These are phyloP conservation scores for Usnea hakonensis DNA, from an alignment of 495 filamentous ascomycete species.

Conservation along the genomic window DNA sequence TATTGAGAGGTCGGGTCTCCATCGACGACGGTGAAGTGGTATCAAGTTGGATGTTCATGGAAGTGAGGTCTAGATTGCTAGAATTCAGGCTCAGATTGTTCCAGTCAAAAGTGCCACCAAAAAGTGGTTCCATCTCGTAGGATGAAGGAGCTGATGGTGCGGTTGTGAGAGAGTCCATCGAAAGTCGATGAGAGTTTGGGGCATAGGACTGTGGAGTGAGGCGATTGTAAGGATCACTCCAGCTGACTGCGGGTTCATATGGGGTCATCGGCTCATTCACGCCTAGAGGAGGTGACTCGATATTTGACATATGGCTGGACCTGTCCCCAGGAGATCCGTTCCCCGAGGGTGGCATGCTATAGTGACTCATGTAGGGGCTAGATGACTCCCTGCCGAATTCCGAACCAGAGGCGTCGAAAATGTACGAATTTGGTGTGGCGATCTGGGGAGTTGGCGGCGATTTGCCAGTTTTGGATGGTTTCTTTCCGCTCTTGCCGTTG, in stretches of 20 bases:
- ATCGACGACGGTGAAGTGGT: constrained; percentile 26
- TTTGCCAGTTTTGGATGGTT: constrained; percentile 30
- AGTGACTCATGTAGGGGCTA: constrained; percentile 14
- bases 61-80: constrained; percentile 29
- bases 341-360: constrained; percentile 32
- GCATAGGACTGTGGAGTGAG: constrained; percentile 21
- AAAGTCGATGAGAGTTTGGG: constrained; percentile 19
- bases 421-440: constrained; percentile 43
- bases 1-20: constrained; percentile 27
- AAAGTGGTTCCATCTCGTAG: constrained; percentile 19
- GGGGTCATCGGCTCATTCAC: constrained; percentile 18
- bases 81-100: constrained; percentile 29
- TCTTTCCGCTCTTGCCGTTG: constrained; percentile 59
- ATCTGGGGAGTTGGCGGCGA: constrained; percentile 49
- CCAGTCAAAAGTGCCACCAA: constrained; percentile 31
- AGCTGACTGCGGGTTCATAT: constrained; percentile 17
- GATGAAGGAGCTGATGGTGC: constrained; percentile 19
- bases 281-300: constrained; percentile 19
- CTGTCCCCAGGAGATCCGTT: constrained; percentile 34
- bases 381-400: constrained; percentile 19
- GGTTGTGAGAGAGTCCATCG: constrained; percentile 20
- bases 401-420: constrained; percentile 29
- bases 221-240: constrained; percentile 17
- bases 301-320: constrained; percentile 13
- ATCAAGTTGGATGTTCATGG: constrained; percentile 31